A percentile compares a stretch with the other conserved stretches of the same genome.
Conservation (phyloP, 2,329 filamentous ascomycete genomes). For the Trichoderma koningiopsis region DNA sequence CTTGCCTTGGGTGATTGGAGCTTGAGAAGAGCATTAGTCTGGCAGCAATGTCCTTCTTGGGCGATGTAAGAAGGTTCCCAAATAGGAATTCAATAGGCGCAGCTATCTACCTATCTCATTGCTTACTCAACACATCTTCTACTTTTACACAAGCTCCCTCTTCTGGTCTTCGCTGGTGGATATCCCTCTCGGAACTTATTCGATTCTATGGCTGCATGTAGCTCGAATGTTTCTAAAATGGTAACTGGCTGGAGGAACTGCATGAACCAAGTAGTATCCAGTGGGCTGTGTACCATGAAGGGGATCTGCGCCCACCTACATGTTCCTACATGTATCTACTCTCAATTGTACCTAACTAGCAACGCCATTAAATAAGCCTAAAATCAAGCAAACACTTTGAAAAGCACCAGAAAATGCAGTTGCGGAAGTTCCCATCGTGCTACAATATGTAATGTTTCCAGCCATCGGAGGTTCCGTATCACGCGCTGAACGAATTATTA, state of each 20-base stretch:
- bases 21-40: background rate
- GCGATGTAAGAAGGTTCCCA: background rate
- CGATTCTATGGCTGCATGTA: background rate
- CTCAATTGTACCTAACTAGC: background rate
- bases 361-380: background rate
- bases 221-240: background rate
- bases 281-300: background rate
- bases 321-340: background rate
- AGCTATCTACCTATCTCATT: background rate
- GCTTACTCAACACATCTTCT: background rate
- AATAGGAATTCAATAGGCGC: background rate
- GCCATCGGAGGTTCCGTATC: background rate
- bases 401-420: background rate
- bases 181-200: background rate
- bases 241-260: background rate
- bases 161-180: background rate
- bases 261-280: background rate
- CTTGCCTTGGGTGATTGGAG: background rate
- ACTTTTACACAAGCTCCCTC: background rate
- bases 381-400: background rate
- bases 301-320: background rate
- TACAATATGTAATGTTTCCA: background rate
- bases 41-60: background rate
- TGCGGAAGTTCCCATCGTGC: background rate
- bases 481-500: background rate